These are phyloP conservation scores for Rhizophagus clarus DNA, from an alignment of 192 early-diverging fungal genomes.

Conservation along the genomic window DNA sequence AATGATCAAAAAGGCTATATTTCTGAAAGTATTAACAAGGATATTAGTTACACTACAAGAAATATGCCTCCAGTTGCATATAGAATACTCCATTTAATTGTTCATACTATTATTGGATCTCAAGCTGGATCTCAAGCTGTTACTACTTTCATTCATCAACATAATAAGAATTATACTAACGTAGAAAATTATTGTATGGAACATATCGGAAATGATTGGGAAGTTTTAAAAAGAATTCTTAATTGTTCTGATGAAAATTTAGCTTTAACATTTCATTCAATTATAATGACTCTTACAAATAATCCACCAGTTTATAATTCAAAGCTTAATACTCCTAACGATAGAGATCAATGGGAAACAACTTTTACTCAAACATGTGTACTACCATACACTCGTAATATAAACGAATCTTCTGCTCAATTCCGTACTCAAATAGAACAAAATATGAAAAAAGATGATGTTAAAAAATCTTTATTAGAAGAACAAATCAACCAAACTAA, in stretches of 20 bases:
- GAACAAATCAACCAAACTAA: constrained; percentile 6
- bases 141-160: not conserved
- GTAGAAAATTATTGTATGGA: constrained; percentile 3
- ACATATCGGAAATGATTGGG: constrained; percentile 28
- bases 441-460: not conserved
- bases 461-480: not conserved
- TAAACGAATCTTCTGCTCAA: not conserved
- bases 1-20: constrained; percentile 9
- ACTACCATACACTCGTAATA: not conserved
- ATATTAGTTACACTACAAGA: not conserved
- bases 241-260: constrained; percentile 27
- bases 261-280: constrained; percentile 14
- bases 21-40: not conserved
- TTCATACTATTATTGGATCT: constrained; percentile 14
- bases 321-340: not conserved
- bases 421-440: not conserved
- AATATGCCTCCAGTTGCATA: constrained; percentile 13
- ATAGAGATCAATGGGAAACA: not conserved
- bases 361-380: not conserved
- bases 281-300: not conserved
- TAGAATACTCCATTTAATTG: constrained; percentile 20
- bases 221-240: not conserved
- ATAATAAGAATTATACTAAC: not conserved
- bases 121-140: not conserved
- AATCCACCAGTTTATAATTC: not conserved